These are phyloP conservation scores for Neurospora terricola DNA, from an alignment of 495 filamentous ascomycete genomes.

Conservation along the genomic window DNA sequence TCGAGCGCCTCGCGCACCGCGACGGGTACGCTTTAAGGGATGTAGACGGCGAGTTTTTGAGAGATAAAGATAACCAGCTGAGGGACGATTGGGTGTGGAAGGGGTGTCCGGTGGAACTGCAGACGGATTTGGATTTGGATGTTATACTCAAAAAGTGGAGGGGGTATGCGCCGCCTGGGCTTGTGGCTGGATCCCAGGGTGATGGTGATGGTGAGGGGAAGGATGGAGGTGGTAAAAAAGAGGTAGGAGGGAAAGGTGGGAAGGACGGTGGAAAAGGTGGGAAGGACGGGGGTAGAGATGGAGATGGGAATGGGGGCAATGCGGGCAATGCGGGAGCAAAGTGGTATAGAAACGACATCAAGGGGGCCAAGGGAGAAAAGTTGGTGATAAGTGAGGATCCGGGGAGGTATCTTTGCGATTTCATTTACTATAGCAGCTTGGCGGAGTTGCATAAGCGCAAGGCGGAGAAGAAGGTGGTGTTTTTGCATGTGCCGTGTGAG, in stretches of 20 bases:
- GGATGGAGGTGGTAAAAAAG: neutral
- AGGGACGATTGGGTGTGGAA: constrained; percentile 34
- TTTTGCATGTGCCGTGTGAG: constrained; percentile 68
- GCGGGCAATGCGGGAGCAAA: neutral
- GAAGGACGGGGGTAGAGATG: neutral
- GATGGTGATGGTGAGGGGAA: neutral
- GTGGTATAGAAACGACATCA: neutral
- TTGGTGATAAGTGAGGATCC: constrained; percentile 44
- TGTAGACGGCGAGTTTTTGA: constrained; percentile 49
- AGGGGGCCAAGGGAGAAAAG: neutral
- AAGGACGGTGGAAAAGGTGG: constrained; percentile 7
- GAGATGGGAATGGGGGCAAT: too few relatives aligned
- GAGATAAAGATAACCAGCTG: constrained; percentile 35
- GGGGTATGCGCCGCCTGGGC: constrained; percentile 19
- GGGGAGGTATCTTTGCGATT: constrained; percentile 77
- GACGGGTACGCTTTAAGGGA: constrained; percentile 65
- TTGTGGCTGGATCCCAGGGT: neutral
- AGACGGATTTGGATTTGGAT: constrained; percentile 40
- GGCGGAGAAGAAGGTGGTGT: constrained; percentile 50
- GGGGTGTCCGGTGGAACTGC: constrained; percentile 34
- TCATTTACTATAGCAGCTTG: constrained; percentile 73
- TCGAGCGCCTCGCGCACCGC: constrained; percentile 64
- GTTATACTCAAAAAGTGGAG: constrained; percentile 49
- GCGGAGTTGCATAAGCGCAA: constrained; percentile 42
- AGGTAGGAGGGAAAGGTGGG: neutral